Conservation (phyloP, 352 stramenopile genomes). For the Globisporangium orthogonon region DNA sequence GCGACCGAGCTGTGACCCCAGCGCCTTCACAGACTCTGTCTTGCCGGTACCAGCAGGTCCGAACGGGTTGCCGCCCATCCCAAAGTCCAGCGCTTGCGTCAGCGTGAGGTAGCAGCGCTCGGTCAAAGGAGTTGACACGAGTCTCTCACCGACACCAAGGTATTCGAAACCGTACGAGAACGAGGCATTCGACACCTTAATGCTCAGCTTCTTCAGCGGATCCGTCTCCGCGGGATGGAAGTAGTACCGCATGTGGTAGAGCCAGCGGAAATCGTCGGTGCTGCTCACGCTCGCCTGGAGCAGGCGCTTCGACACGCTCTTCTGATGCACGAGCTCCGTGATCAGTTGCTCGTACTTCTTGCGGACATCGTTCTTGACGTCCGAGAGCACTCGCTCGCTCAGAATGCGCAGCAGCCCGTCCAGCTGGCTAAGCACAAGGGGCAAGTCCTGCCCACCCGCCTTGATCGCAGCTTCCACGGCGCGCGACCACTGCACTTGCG, state of each 20-base stretch:
- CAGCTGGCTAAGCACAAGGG: constrained; percentile 47
- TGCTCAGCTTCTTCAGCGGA: constrained; percentile 91
- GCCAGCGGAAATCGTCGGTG: constrained; percentile 96
- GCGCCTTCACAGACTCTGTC: constrained; percentile 99
- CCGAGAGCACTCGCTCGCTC: constrained; percentile 93
- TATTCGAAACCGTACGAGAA: constrained; percentile 99
- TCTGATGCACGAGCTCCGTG: constrained; percentile 99
- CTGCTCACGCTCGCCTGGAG: constrained; percentile 77
- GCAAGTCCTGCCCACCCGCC: constrained; percentile 35
- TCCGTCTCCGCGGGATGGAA: constrained; percentile 84
- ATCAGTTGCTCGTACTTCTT: constrained; percentile 99
- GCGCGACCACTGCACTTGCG: constrained; percentile 96
- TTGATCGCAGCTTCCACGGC: constrained; percentile 91
- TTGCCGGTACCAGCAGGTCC: constrained; percentile 99
- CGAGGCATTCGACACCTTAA: constrained; percentile 97
- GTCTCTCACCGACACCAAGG: constrained; percentile 97
- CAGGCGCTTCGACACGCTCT: constrained; percentile 95
- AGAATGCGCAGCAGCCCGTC: constrained; percentile 92
- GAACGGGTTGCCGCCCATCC: constrained; percentile 98
- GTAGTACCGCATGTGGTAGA: constrained; percentile 99
- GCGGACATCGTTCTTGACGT: constrained; percentile 91
- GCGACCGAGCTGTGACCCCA: constrained; percentile 97
- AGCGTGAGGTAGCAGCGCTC: constrained; percentile 99
- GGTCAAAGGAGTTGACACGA: constrained; percentile 99
- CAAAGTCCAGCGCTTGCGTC: constrained; percentile 98